These are phyloP conservation scores for Coemansia sp. DNA, from an alignment of 192 early-diverging fungal species.

Conservation along the genomic window DNA sequence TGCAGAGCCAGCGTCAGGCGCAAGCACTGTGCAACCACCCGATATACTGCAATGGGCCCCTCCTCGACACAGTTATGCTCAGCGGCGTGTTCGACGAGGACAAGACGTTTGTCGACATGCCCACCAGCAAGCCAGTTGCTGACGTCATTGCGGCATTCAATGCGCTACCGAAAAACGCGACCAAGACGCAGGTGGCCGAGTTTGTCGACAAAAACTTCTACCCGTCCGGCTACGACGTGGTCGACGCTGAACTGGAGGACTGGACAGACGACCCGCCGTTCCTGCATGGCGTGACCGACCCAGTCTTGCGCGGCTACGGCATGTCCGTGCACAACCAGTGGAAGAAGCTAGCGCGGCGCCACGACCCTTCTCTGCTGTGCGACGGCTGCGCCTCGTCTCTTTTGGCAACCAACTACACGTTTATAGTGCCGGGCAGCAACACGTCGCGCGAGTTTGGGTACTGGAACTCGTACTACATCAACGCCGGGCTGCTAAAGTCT, in stretches of 20 bases:
- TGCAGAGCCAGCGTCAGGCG: slow-evolving; percentile 7
- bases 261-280: slow-evolving; percentile 55
- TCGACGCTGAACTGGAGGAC: slow-evolving; percentile 47
- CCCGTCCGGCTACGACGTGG: slow-evolving; percentile 55
- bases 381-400: slow-evolving; percentile 59
- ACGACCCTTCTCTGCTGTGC: slow-evolving; percentile 53
- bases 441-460: slow-evolving; percentile 69
- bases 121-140: slow-evolving; percentile 58
- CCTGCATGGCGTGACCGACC: slow-evolving; percentile 53
- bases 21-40: slow-evolving; percentile 56
- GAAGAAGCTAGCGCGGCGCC: slow-evolving; percentile 57
- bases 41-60: slow-evolving; percentile 65
- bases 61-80: slow-evolving; percentile 59
- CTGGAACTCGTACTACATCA: slow-evolving; percentile 70
- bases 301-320: slow-evolving; percentile 55
- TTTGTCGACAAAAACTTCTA: slow-evolving; percentile 65
- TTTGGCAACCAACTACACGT: slow-evolving; percentile 53
- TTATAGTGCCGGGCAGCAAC: slow-evolving; percentile 64
- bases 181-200: slow-evolving; percentile 27
- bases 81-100: slow-evolving; percentile 60
- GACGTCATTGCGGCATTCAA: slow-evolving; percentile 55
- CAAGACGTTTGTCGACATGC: slow-evolving; percentile 75
- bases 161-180: slow-evolving; percentile 35
- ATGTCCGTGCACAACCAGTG: slow-evolving; percentile 61
- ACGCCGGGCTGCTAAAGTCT: slow-evolving; percentile 59